These are phyloP conservation scores for Fusarium coffeatum DNA, from an alignment of 2,329 filamentous ascomycete species.

Conservation along the genomic window DNA sequence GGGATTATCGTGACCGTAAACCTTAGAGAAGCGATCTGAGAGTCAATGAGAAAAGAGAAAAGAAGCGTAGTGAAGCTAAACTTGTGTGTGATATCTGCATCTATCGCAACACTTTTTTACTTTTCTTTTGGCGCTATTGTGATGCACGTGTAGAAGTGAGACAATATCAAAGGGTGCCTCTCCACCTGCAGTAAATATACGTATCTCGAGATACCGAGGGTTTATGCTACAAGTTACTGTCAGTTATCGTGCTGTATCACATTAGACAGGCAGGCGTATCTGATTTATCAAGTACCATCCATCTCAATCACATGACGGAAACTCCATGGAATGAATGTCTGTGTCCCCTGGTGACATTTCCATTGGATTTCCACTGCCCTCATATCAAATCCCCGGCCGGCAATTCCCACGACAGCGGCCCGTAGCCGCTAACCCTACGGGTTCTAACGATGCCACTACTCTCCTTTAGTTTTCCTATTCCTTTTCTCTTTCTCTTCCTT, in stretches of 20 bases:
- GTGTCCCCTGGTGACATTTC: background rate
- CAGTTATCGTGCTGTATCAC: background rate
- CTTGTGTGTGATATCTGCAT: background rate
- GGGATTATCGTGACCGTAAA: background rate
- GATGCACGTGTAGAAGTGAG: background rate
- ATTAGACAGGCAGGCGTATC: background rate
- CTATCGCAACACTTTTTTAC: slow-evolving; percentile 5
- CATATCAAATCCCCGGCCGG: background rate
- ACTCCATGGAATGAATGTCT: background rate
- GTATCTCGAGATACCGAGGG: background rate
- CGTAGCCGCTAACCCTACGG: background rate
- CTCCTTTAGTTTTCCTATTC: background rate
- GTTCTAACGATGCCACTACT: background rate
- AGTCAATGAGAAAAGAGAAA: background rate
- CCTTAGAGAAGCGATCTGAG: background rate
- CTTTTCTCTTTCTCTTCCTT: no score
- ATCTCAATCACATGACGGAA: background rate
- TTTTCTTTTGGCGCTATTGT: background rate
- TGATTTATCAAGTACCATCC: background rate
- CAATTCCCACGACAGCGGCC: slow-evolving; percentile 1
- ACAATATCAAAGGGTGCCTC: slow-evolving; percentile 9
- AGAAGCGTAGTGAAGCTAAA: slow-evolving; percentile 2
- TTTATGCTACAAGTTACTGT: background rate
- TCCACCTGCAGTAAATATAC: background rate
- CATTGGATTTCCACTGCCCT: background rate